Conservation (phyloP, 441 rosid species). For the Gossypium trilobum region DNA sequence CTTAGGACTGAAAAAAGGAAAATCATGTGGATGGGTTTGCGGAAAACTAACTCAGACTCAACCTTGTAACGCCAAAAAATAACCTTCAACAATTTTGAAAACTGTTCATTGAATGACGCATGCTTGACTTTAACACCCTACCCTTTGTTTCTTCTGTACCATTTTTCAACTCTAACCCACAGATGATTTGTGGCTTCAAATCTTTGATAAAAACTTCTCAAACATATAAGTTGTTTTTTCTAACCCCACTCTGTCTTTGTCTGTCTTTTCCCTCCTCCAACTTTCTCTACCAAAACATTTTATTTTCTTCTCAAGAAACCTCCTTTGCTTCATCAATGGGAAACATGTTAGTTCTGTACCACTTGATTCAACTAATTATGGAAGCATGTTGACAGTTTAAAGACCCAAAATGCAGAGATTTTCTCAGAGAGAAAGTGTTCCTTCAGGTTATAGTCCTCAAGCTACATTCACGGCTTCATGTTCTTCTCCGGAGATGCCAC, state of each 20-base stretch:
- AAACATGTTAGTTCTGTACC: conserved; percentile 12
- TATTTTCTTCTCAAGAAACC: conserved; percentile 6
- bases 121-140: not conserved
- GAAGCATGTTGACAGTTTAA: not conserved
- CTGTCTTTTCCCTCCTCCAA: not conserved
- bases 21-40: not conserved
- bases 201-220: conserved; percentile 3
- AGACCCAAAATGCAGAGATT: conserved; percentile 25
- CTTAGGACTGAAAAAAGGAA: not conserved
- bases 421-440: conserved; percentile 31
- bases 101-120: conserved; percentile 14
- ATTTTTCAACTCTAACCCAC: conserved; percentile 24
- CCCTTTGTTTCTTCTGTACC: conserved; percentile 13
- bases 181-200: conserved; percentile 28
- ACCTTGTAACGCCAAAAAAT: conserved; percentile 21
- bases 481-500: conserved; percentile 18
- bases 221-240: not conserved
- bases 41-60: conserved; percentile 19
- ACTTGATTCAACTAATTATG: conserved; percentile 13
- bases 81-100: conserved; percentile 21
- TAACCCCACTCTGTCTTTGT: conserved; percentile 10
- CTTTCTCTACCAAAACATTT: conserved; percentile 17
- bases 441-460: conserved; percentile 27
- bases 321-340: conserved; percentile 5
- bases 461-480: conserved; percentile 15